Evolutionary conservation across 192 early-diverging fungal species (phyloP), one percentile per base, ranked within the genome.

Genomic region (Rhizoclosmatium sp.): DNA sequence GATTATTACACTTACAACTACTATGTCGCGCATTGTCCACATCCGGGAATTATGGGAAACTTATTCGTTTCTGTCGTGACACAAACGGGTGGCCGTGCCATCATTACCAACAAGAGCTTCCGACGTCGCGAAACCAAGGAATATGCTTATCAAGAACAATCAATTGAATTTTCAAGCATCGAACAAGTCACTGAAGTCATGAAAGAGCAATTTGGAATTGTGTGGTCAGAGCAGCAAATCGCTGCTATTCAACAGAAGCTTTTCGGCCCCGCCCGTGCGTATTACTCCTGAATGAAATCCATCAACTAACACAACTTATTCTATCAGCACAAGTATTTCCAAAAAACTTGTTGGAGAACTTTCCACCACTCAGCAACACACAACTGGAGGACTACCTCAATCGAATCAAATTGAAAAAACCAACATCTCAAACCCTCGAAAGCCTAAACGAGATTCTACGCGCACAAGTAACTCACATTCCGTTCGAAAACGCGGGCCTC

Each of bases 21-120:
- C 47, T 71, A 56, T 42, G 70, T 71, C 2, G 49, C 70, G 2
- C 56, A 71, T 44, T 21, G 70, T 39, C 51, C 51, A 5, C 21
- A 40, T 23, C 44, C n/a, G 3, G 16, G 49, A 9, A 71, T 71
- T 47, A 68, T 47, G 46, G 5, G 51, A 9, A 56, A 10, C 42
- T 71, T 71, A 2, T 39, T 71, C 54, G 70, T 39, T 58, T 71
- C 70, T 2, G 56, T 71, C 39, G 70, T 71, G 2, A 58, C 70
- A 16, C 48, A 49, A 71, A 71, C 70, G 16, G 70, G 49, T 9
- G 70, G 70, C 14, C 70, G 70, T 14, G 31, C 47, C 16, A 49
- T 71, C 23, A 71, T 71, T 71, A 47, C 56, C 56, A 49, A 71
- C 70, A 10, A 40, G 16, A 58, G 23, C 16, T 71, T 58, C 51